Conservation (phyloP, 2,329 filamentous ascomycete genomes). For the Stagonosporopsis chrysanthemi region DNA sequence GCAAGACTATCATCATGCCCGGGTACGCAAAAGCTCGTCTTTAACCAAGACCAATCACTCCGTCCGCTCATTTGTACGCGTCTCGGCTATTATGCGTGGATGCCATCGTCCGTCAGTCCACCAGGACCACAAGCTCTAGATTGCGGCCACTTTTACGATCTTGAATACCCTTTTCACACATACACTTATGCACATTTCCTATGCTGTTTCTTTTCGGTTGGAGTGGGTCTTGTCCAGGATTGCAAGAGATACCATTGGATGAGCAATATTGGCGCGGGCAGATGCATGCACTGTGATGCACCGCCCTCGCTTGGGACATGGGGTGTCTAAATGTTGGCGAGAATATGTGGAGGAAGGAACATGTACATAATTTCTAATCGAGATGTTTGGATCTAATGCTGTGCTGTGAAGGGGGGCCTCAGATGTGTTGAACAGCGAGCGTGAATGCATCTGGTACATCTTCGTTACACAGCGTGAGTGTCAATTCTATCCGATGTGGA, state of each 20-base stretch:
- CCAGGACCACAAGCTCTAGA: not conserved
- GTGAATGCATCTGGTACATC: too few relatives aligned
- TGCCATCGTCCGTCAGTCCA: conserved; percentile 12
- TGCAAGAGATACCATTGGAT: conserved; percentile 18
- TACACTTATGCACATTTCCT: conserved; percentile 7
- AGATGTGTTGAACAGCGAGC: not conserved
- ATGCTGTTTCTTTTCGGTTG: not conserved
- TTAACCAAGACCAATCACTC: conserved; percentile 10
- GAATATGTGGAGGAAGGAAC: conserved; percentile 1
- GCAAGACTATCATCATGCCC: conserved; percentile 2
- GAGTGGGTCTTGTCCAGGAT: not conserved
- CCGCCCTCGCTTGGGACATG: conserved; percentile 10
- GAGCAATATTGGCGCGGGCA: conserved; percentile 6
- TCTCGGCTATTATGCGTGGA: conserved; percentile 8
- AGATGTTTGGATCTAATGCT: conserved; percentile 4
- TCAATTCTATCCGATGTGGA: too few relatives aligned
- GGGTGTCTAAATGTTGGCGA: conserved; percentile 4
- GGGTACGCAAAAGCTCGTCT: conserved; percentile 10
- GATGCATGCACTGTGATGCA: conserved; percentile 11
- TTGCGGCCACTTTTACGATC: not conserved
- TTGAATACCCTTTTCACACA: conserved; percentile 1
- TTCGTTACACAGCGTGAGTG: too few relatives aligned
- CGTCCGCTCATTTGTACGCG: conserved; percentile 11
- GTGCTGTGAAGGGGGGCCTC: not conserved
- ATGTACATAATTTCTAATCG: conserved; percentile 19